These are phyloP conservation scores for Metarhizium anisopliae DNA, from an alignment of 2,329 filamentous ascomycete genomes.

Conservation along the genomic window DNA sequence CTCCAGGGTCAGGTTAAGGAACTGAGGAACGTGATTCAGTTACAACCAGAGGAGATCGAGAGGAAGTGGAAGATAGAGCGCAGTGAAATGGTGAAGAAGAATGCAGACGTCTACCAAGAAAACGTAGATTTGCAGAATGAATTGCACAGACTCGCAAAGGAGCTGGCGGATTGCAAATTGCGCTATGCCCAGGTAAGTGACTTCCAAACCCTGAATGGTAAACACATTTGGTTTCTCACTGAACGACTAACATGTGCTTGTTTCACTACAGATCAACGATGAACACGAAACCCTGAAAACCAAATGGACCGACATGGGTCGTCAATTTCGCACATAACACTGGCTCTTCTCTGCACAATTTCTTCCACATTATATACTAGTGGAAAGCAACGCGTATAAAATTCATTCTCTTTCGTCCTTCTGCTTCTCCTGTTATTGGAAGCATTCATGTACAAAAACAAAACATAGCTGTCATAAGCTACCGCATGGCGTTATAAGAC, in stretches of 20 bases:
- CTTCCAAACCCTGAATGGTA: background rate
- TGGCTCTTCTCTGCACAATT: background rate
- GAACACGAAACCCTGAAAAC: conserved; percentile 59
- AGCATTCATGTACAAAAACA: background rate
- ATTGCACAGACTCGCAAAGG: conserved; percentile 83
- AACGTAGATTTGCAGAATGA: conserved; percentile 84
- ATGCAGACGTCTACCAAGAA: conserved; percentile 88
- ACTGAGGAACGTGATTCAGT: conserved; percentile 77
- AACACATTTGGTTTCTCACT: background rate
- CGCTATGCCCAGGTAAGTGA: conserved; percentile 82
- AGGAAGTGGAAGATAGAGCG: conserved; percentile 73
- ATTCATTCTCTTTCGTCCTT: background rate
- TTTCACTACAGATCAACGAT: conserved; percentile 46
- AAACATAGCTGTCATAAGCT: background rate
- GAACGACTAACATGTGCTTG: background rate
- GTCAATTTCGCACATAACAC: conserved; percentile 30
- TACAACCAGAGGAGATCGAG: conserved; percentile 84
- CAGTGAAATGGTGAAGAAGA: conserved; percentile 84
- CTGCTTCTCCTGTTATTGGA: background rate
- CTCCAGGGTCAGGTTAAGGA: conserved; percentile 78
- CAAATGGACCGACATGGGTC: conserved; percentile 63
- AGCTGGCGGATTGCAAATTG: conserved; percentile 91
- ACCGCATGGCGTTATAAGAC: background rate
- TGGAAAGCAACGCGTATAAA: background rate
- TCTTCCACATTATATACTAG: background rate